A percentile compares a stretch with the other conserved stretches of the same genome.
These are phyloP conservation scores for Salinomyces thailandicus DNA, from an alignment of 2,329 filamentous ascomycete species.

Conservation along the genomic window DNA sequence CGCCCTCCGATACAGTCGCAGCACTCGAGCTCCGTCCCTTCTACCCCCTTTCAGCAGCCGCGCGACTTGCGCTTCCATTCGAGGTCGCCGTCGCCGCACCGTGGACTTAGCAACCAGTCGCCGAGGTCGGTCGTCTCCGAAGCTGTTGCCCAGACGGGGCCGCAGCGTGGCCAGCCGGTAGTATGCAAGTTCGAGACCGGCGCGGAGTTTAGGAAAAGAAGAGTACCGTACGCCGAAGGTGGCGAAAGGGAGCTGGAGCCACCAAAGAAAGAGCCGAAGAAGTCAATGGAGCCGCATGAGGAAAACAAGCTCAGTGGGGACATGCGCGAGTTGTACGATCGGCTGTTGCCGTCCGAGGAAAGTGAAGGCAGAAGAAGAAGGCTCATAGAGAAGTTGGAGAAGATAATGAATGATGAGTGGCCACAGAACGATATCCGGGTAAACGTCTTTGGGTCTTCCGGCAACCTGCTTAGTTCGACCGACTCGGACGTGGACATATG, in stretches of 20 bases:
- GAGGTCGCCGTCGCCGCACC: constrained; percentile 68
- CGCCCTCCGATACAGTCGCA: constrained; percentile 31
- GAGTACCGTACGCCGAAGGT: constrained; percentile 76
- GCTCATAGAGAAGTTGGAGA: constrained; percentile 79
- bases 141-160: constrained; percentile 55
- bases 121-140: constrained; percentile 86
- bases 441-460: constrained; percentile 94
- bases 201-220: constrained; percentile 66
- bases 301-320: constrained; percentile 67
- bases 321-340: constrained; percentile 75
- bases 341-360: constrained; percentile 68
- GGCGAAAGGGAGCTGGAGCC: constrained; percentile 70
- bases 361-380: constrained; percentile 65
- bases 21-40: constrained; percentile 83
- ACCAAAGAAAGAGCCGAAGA: constrained; percentile 58
- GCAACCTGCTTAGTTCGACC: constrained; percentile 86
- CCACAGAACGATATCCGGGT: constrained; percentile 83
- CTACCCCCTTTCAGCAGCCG: constrained; percentile 82
- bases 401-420: constrained; percentile 81
- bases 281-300: constrained; percentile 58
- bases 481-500: constrained; percentile 98
- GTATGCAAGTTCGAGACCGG: constrained; percentile 83
- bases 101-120: constrained; percentile 63
- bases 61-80: constrained; percentile 74
- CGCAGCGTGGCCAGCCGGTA: constrained; percentile 46